Evolutionary conservation across 768 basidiomycete species (phyloP).

Genomic region (Hericium rajendrae): DNA sequence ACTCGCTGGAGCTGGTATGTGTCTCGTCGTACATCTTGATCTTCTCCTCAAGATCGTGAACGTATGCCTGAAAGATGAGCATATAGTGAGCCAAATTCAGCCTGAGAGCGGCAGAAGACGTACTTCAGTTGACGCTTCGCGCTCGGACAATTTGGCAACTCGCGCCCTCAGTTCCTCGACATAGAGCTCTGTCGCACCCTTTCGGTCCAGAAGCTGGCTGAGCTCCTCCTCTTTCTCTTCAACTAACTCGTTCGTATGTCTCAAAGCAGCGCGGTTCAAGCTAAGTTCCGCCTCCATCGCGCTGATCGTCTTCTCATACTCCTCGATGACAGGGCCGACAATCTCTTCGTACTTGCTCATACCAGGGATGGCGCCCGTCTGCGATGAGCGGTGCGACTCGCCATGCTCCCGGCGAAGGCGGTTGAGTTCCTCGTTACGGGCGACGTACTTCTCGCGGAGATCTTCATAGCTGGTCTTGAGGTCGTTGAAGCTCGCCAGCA

Average conservation of each 20-base stretch:
- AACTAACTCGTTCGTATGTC: slow-evolving; percentile 87
- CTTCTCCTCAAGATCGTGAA: slow-evolving; percentile 88
- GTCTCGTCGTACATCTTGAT: slow-evolving; percentile 80
- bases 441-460: slow-evolving; percentile 74
- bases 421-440: slow-evolving; percentile 83
- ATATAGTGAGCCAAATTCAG: slow-evolving; percentile 8
- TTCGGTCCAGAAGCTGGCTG: slow-evolving; percentile 51
- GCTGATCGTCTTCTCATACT: slow-evolving; percentile 95
- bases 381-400: slow-evolving; percentile 53
- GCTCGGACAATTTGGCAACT: slow-evolving; percentile 73
- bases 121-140: slow-evolving; percentile 90
- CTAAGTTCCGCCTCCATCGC: slow-evolving; percentile 91
- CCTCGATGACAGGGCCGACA: slow-evolving; percentile 95
- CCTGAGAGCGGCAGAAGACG: slow-evolving; percentile 16
- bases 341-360: slow-evolving; percentile 77
- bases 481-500: slow-evolving; percentile 72
- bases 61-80: slow-evolving; percentile 59
- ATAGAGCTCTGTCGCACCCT: slow-evolving; percentile 74
- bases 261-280: slow-evolving; percentile 76
- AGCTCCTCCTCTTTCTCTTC: slow-evolving; percentile 87
- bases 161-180: slow-evolving; percentile 78
- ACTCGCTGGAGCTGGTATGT: slow-evolving; percentile 64
- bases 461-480: slow-evolving; percentile 82
- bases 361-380: slow-evolving; percentile 52
- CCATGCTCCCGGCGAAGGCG: slow-evolving; percentile 71